Evolutionary conservation across 768 basidiomycete species (phyloP).

Genomic region (Collybiopsis confluens): DNA sequence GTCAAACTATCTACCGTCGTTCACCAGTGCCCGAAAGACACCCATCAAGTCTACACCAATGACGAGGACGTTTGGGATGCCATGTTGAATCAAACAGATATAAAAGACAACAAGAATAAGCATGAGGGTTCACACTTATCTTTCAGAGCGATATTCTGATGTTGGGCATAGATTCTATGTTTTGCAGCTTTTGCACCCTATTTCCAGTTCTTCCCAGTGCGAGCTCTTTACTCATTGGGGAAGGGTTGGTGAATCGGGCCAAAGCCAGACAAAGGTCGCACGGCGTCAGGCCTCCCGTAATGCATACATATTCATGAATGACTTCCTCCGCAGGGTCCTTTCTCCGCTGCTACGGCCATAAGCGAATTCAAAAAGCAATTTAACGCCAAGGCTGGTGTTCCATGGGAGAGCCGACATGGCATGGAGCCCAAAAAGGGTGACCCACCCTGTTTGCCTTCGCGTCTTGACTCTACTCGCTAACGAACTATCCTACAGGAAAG

Average conservation of each 20-base stretch:
- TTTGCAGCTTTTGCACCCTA: constrained; percentile 50
- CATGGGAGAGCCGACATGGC: constrained; percentile 47
- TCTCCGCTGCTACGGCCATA: constrained; percentile 31
- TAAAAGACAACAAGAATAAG: constrained; percentile 59
- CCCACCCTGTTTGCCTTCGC: not conserved
- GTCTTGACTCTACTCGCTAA: not conserved
- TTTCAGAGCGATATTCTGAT: not conserved
- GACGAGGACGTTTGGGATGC: constrained; percentile 48
- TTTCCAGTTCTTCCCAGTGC: constrained; percentile 31
- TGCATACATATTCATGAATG: constrained; percentile 4
- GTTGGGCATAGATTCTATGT: constrained; percentile 46
- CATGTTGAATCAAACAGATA: constrained; percentile 59
- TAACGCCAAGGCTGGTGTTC: constrained; percentile 44
- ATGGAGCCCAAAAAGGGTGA: constrained; percentile 50
- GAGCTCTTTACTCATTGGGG: constrained; percentile 54
- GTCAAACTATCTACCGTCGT: not conserved
- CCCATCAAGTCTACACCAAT: constrained; percentile 47
- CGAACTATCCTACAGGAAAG: constrained; percentile 37
- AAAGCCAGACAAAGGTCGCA: constrained; percentile 42
- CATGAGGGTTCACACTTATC: constrained; percentile 16
- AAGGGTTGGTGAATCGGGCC: constrained; percentile 56
- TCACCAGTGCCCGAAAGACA: constrained; percentile 25
- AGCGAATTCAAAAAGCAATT: constrained; percentile 60
- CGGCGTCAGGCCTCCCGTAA: not conserved
- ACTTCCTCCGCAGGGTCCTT: constrained; percentile 42